phyloP scores from a whole-genome alignment of 257 asterid species.

The Solanum phureja region DNA sequence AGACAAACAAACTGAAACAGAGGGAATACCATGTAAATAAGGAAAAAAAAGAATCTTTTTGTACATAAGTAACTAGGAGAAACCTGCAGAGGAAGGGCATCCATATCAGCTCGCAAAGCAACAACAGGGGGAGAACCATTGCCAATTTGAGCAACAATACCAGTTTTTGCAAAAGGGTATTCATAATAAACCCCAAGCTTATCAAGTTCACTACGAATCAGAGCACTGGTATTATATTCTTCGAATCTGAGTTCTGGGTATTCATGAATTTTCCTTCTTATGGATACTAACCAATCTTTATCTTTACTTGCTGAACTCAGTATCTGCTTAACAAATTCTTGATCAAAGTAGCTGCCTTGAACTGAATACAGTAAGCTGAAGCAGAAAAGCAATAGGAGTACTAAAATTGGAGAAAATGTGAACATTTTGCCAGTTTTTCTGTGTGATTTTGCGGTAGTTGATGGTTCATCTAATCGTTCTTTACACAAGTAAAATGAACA shows the following conservation, averaged over 20 bases:
- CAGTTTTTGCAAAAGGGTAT: slow-evolving; percentile 73
- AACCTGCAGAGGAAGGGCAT: slow-evolving; percentile 80
- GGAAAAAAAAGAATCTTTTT: background rate
- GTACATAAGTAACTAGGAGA: background rate
- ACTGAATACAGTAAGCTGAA: background rate
- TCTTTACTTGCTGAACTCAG: slow-evolving; percentile 40
- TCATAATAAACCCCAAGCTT: slow-evolving; percentile 47
- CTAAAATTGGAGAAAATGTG: background rate
- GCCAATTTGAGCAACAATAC: slow-evolving; percentile 78
- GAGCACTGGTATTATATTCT: slow-evolving; percentile 71
- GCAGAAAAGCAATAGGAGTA: slow-evolving; percentile 3
- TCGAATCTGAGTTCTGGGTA: slow-evolving; percentile 68
- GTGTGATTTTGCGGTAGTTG: background rate
- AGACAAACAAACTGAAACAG: background rate
- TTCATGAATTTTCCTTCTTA: slow-evolving; percentile 75
- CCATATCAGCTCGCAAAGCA: slow-evolving; percentile 89
- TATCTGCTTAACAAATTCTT: slow-evolving; percentile 34
- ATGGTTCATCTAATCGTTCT: too few relatives aligned
- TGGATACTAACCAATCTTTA: slow-evolving; percentile 46
- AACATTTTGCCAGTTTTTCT: slow-evolving; percentile 10
- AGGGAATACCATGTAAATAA: background rate
- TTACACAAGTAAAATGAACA: background rate
- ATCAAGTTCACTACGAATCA: slow-evolving; percentile 59
- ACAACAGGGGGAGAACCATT: slow-evolving; percentile 59
- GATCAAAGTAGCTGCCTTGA: background rate